Base-by-base conservation (phyloP, 495 filamentous ascomycete species). In the Neurospora tetrasperma region DNA sequence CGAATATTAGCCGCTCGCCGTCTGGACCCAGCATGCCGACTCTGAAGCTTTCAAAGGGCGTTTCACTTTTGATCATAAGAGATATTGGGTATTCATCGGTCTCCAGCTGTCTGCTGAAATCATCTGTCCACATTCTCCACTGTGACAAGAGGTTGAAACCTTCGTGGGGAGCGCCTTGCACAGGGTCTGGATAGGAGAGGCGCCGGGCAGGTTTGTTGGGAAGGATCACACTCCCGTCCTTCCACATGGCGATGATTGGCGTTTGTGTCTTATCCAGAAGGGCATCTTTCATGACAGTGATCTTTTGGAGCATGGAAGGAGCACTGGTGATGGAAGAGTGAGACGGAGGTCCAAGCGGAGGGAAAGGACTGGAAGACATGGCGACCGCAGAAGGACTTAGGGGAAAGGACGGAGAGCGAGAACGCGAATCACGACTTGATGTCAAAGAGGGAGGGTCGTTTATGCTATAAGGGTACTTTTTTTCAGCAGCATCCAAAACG, bases 181-280 rank as follows among this genome's bases (percentile, higher is more conserved):
- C 84, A 20, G 79, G 78, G 40, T 81, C 82, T 31, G 78, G 75
- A 42, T 81, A 77, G 72, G 88, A 84, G 5, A 93, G 81, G 11
- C 83, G 78, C 35, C 86, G 82, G 5, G 88, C 84, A 35, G 90
- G 90, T 76, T 82, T 85, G 74, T 93, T 93, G 16, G 89, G 86
- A 68, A 91, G 84, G 4, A 85, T 87, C 38, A 92, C 84, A 69
- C 87, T 89, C 44, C 87, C 86, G 74, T 93, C 91, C 74, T 88
- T 87, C 91, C 90, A 93, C 88, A 92, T 88, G 16, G 89, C 88
- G 35, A 92, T 83, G 20, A 91, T 87, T 10, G 91, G 90, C 62
- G 90, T 86, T 70, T 89, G 85, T 69, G 90, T 90, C 44, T 86
- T 87, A 74, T 93, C 89, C 7, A 93, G 80, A 39, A 93, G 85